Base-by-base conservation (phyloP, 805 yeast species). In the Groenewaldozyma tartarivorans region DNA sequence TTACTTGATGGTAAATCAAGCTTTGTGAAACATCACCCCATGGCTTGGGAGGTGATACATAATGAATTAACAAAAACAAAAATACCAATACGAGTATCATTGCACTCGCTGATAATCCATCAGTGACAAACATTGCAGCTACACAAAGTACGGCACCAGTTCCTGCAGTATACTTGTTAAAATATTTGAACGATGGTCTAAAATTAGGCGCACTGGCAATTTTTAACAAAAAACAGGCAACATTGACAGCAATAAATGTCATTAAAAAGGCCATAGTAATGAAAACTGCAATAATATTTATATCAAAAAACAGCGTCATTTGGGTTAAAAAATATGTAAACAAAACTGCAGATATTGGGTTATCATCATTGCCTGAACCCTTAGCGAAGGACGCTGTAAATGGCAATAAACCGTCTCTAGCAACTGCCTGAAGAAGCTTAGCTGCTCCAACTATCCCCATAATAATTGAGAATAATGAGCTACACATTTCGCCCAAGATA, bases 11-110 rank as follows among this genome's bases (percentile, higher is more conserved):
- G 59, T 92, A 92, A 38, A 92, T 90, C 46, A 92, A 69, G 33
- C 88, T 77, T 61, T 92, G 98, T 2, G 97, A 88, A 19, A 92
- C 96, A 61, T 92, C 99, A 27, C 99, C 99, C 88, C 96, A 92
- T 26, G 88, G 82, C 56, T 86, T 87, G 4, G 98, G 96, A 1
- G 96, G 96, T 7, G 95, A 82, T 38, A 77, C 72, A 55, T 87
- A 86, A 58, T 92, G 97, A 48, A 92, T 92, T 40, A 82, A 58
- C 35, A 86, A 55, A 50, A 92, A 82, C 33, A 92, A 62, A 15
- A 79, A 64, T 31, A 76, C 58, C 51, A 87, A 67, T 41, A 80
- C 74, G 7, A 79, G 62, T 20, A 87, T 73, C 20, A 88, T 79
- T 24, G 80, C 68, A 2, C 85, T 68, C 0, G 98, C 97, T 2